Conservation (phyloP, 2,329 filamentous ascomycete genomes). For the Pseudocercospora cruenta region DNA sequence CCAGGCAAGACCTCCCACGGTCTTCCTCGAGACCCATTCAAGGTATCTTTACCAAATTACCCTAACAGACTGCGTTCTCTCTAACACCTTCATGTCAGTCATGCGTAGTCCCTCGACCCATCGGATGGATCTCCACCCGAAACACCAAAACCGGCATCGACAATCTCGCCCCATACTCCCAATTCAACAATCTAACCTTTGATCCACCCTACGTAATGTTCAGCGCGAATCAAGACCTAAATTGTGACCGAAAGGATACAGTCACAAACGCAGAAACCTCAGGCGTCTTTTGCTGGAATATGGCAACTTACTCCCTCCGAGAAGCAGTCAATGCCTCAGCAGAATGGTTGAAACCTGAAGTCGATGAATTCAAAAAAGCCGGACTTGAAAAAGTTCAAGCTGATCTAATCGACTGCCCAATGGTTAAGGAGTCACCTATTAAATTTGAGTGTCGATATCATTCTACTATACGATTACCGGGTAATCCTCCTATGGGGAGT, state of each 20-base stretch:
- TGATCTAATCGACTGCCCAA: constrained; percentile 48
- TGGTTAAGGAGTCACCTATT: constrained; percentile 60
- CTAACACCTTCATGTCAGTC: constrained; percentile 39
- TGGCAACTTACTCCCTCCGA: constrained; percentile 59
- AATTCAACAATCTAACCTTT: constrained; percentile 67
- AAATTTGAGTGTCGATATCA: constrained; percentile 64
- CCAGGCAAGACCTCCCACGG: constrained; percentile 57
- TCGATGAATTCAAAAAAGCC: constrained; percentile 60
- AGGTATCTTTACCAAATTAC: constrained; percentile 40
- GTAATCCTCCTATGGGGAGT: constrained; percentile 60
- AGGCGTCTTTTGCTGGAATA: constrained; percentile 42
- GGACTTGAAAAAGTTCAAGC: constrained; percentile 55
- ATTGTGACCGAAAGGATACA: not conserved
- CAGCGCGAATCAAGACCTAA: constrained; percentile 23
- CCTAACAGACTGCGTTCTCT: no score
- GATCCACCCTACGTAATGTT: constrained; percentile 68
- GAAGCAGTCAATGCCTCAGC: constrained; percentile 60
- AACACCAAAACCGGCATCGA: constrained; percentile 48
- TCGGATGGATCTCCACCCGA: constrained; percentile 63
- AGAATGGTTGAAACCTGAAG: constrained; percentile 52
- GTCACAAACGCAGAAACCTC: constrained; percentile 51
- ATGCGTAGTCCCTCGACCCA: constrained; percentile 62
- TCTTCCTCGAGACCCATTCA: constrained; percentile 60
- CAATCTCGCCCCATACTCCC: constrained; percentile 64
- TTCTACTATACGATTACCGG: constrained; percentile 58